Conservation (phyloP, 257 asterid species). For the Plectranthus barbatus region DNA sequence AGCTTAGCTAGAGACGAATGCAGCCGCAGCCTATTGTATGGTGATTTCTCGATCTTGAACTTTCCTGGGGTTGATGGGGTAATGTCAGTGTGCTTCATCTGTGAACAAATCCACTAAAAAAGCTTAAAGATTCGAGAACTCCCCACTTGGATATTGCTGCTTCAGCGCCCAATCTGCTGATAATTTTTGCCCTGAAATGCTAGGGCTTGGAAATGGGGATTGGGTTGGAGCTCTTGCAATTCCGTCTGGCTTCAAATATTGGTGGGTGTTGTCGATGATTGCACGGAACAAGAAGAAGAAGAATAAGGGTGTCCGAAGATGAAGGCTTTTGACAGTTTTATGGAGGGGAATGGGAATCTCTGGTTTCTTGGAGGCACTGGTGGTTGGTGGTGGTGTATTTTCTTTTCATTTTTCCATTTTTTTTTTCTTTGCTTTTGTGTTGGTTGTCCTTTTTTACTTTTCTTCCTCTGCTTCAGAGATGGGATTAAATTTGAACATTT, state of each 20-base stretch:
- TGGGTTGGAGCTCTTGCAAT: neutral
- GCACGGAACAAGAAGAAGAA: slow-evolving; percentile 1
- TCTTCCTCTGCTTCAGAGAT: slow-evolving; percentile 16
- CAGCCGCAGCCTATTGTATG: slow-evolving; percentile 58
- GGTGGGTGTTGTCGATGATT: slow-evolving; percentile 17
- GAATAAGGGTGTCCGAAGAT: slow-evolving; percentile 14
- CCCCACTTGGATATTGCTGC: slow-evolving; percentile 12
- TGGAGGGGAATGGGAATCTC: slow-evolving; percentile 37
- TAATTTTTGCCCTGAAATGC: slow-evolving; percentile 14
- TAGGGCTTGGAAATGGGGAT: slow-evolving; percentile 25
- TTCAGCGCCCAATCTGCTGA: slow-evolving; percentile 14
- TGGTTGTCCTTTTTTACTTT: neutral
- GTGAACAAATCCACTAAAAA: slow-evolving; percentile 18
- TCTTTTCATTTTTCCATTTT: neutral
- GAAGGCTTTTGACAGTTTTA: slow-evolving; percentile 16
- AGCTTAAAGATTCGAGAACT: slow-evolving; percentile 20
- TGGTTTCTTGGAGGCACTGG: slow-evolving; percentile 39
- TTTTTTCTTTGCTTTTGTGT: neutral
- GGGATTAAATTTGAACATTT: slow-evolving; percentile 12
- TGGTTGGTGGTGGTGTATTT: slow-evolving; percentile 35
- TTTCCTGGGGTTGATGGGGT: slow-evolving; percentile 79
- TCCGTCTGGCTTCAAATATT: neutral
- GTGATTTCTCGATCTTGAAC: slow-evolving; percentile 94
- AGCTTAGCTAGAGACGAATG: slow-evolving; percentile 78
- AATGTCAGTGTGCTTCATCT: slow-evolving; percentile 72